Conservation (phyloP, 257 asterid genomes). For the Solanum neorickii region DNA sequence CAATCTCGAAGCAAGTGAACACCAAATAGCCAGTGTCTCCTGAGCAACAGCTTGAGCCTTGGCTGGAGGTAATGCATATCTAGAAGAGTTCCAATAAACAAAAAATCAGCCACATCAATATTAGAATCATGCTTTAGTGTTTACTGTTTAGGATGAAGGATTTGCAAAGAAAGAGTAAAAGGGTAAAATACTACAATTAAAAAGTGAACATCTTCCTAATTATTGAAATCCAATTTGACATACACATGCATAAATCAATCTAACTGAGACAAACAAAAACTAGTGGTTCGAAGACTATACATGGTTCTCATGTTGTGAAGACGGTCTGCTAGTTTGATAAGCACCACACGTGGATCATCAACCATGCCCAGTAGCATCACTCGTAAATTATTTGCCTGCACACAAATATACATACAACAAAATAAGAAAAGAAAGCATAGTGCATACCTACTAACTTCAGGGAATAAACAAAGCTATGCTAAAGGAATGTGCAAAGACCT, state of each 20-base stretch:
- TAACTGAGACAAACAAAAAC: neutral
- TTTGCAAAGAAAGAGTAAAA: neutral
- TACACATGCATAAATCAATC: neutral
- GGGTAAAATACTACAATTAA: neutral
- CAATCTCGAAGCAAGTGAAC: slow-evolving; percentile 92
- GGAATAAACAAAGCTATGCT: neutral
- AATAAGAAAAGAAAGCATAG: neutral
- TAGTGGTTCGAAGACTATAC: slow-evolving; percentile 21
- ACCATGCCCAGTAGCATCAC: slow-evolving; percentile 98
- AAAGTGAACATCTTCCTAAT: neutral
- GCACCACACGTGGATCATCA: slow-evolving; percentile 97
- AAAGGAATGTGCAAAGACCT: neutral
- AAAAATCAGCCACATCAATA: neutral
- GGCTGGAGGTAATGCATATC: slow-evolving; percentile 75
- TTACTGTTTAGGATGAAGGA: neutral
- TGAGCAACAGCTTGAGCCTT: slow-evolving; percentile 96
- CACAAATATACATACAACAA: slow-evolving; percentile 1
- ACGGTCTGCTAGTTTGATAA: slow-evolving; percentile 96
- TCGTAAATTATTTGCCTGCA: slow-evolving; percentile 84
- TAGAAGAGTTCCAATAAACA: slow-evolving; percentile 11
- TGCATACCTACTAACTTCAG: neutral
- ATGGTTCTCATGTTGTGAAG: slow-evolving; percentile 99
- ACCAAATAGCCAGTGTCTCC: slow-evolving; percentile 95
- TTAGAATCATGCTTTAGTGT: neutral
- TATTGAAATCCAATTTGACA: neutral